Evolutionary conservation across 352 stramenopile genomes (phyloP).

Genomic region (Phytophthora cactorum): DNA sequence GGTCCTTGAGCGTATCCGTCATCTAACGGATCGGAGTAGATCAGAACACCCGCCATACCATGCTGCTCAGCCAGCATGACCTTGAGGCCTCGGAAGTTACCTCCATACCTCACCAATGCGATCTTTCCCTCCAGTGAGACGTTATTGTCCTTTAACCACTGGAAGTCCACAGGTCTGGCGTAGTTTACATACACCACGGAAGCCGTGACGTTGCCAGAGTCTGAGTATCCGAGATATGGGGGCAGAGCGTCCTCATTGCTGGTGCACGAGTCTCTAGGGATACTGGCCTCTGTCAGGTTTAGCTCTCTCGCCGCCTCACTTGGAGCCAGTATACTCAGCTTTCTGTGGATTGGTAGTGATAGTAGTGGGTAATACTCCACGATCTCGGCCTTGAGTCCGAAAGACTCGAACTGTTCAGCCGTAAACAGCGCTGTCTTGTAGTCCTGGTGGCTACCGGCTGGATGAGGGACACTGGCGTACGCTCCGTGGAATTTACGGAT

Average conservation of each 20-base stretch:
- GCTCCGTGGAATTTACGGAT: conserved; percentile 36
- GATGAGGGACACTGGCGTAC: conserved; percentile 52
- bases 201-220: conserved; percentile 73
- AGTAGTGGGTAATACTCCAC: conserved; percentile 75
- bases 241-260: conserved; percentile 61
- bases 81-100: conserved; percentile 79
- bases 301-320: conserved; percentile 31
- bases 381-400: conserved; percentile 70
- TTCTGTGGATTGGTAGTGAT: conserved; percentile 61
- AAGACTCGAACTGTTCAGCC: conserved; percentile 55
- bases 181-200: conserved; percentile 91
- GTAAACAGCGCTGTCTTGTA: conserved; percentile 72
- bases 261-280: conserved; percentile 73
- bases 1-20: conserved; percentile 74
- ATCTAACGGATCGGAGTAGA: conserved; percentile 90
- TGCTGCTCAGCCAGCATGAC: conserved; percentile 85
- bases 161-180: conserved; percentile 81
- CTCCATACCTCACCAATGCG: conserved; percentile 85
- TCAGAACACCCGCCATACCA: conserved; percentile 79
- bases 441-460: conserved; percentile 53
- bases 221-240: conserved; percentile 86
- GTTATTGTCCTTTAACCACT: conserved; percentile 68
- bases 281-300: conserved; percentile 62
- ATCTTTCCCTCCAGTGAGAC: conserved; percentile 84
- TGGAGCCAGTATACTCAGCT: conserved; percentile 55